Evolutionary conservation across 192 early-diverging fungal genomes (phyloP).

Genomic region (Lunasporangiospora selenospora): DNA sequence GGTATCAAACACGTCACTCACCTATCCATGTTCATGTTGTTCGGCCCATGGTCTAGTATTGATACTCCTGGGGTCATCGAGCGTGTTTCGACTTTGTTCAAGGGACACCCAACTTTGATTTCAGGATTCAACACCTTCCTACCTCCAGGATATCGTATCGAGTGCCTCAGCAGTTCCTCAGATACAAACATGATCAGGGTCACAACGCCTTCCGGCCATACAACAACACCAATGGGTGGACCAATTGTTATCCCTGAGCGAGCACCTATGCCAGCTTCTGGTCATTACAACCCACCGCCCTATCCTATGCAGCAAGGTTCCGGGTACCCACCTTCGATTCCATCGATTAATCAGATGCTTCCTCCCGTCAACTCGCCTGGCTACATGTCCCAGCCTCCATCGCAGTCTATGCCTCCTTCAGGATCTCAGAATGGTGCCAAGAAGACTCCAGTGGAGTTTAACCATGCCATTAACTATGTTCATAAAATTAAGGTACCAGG

Average conservation of each 20-base stretch:
- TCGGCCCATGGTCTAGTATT: constrained; percentile 58
- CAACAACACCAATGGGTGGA: constrained; percentile 59
- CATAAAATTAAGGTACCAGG: constrained; percentile 99
- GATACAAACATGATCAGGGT: constrained; percentile 83
- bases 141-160: constrained; percentile 97
- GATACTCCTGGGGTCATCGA: constrained; percentile 98
- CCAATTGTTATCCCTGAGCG: constrained; percentile 43
- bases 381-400: constrained; percentile 26
- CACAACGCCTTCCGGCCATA: constrained; percentile 82
- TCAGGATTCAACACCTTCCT: constrained; percentile 99
- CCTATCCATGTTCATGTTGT: constrained; percentile 7
- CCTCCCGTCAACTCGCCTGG: constrained; percentile 32
- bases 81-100: constrained; percentile 95
- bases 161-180: constrained; percentile 81
- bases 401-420: constrained; percentile 19
- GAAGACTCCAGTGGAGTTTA: constrained; percentile 90
- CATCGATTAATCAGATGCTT: constrained; percentile 36
- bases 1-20: constrained; percentile 23
- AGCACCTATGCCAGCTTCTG: constrained; percentile 20
- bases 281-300: constrained; percentile 42
- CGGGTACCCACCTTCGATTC: constrained; percentile 47
- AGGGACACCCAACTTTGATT: constrained; percentile 88
- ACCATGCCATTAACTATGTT: constrained; percentile 99
- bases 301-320: constrained; percentile 40
- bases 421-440: constrained; percentile 52